Conservation (phyloP, 2,329 filamentous ascomycete genomes). For the Neurospora crassa region DNA sequence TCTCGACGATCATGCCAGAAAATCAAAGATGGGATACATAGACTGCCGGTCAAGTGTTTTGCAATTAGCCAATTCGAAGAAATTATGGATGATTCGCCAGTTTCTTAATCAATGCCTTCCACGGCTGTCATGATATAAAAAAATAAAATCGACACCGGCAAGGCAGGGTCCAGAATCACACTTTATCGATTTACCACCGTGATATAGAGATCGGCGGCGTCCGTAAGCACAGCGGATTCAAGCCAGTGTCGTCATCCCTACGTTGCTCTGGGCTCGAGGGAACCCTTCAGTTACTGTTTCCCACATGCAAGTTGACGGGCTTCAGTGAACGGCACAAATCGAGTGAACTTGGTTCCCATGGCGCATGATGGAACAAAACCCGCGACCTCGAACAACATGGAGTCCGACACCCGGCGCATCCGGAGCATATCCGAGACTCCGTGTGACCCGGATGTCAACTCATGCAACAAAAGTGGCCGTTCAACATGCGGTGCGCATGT, state of each 20-base stretch:
- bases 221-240: not conserved
- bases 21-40: not conserved
- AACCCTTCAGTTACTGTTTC: not conserved
- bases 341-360: not conserved
- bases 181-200: not conserved
- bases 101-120: too few relatives aligned
- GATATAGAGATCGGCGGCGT: not conserved
- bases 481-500: not conserved
- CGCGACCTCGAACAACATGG: conserved; percentile 15
- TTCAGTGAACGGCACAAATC: not conserved
- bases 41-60: not conserved
- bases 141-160: not conserved
- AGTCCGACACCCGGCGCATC: not conserved
- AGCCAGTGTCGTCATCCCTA: not conserved
- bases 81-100: not conserved
- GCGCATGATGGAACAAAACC: not conserved
- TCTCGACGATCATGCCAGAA: not conserved
- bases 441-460: not conserved
- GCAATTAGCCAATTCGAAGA: not conserved
- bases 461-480: not conserved
- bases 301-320: not conserved
- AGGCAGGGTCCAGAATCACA: not conserved
- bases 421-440: not conserved
- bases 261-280: not conserved
- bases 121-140: not conserved